These are phyloP conservation scores for Pichia ethanolica DNA, from an alignment of 805 yeast species.

Conservation along the genomic window DNA sequence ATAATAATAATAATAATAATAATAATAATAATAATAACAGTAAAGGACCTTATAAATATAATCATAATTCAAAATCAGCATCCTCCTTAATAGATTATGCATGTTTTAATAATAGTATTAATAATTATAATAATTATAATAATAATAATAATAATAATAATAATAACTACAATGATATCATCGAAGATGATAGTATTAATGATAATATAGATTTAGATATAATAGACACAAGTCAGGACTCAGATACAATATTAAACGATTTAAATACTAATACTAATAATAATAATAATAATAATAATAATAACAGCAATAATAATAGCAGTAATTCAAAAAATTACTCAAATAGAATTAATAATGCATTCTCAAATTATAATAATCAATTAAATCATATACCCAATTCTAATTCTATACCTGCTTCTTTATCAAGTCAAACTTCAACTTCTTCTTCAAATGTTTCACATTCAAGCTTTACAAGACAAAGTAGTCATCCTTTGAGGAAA, in stretches of 20 bases:
- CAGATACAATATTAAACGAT: not conserved
- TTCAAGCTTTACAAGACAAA: not conserved
- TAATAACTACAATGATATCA: not conserved
- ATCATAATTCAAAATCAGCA: not conserved
- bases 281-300: not conserved
- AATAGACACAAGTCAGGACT: not conserved
- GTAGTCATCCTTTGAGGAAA: slow-evolving; percentile 5
- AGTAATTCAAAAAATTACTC: not conserved
- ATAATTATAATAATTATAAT: not conserved
- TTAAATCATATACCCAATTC: not conserved
- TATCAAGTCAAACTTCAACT: not conserved
- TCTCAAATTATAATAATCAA: not conserved
- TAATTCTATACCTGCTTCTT: not conserved
- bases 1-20: too few species aligned
- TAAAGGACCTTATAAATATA: too few species aligned
- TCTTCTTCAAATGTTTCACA: not conserved
- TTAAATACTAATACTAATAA: not conserved
- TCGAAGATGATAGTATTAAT: not conserved
- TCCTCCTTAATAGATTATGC: not conserved
- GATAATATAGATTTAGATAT: not conserved
- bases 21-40: too few species aligned
- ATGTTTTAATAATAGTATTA: not conserved
- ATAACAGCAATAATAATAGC: not conserved
- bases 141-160: not conserved
- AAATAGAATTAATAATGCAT: not conserved